These are phyloP conservation scores for Pichia sp. DNA, from an alignment of 1,139 yeast species.

Conservation along the genomic window DNA sequence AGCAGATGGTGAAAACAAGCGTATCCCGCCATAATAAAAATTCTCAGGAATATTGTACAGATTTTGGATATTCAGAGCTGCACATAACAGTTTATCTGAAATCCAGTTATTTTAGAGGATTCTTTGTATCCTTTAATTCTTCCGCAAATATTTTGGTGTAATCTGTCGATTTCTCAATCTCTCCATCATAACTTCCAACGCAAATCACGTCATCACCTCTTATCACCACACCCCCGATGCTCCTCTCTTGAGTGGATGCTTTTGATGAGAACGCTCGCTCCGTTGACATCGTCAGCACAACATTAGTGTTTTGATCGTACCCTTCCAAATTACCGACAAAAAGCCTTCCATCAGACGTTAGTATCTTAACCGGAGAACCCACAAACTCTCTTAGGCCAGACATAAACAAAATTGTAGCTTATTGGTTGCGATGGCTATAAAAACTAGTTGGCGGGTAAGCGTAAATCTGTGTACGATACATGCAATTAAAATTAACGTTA, in stretches of 20 bases:
- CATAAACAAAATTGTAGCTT: conserved; percentile 3
- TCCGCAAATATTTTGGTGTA: conserved; percentile 47
- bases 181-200: conserved; percentile 56
- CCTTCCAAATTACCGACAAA: conserved; percentile 71
- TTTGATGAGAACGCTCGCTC: conserved; percentile 48
- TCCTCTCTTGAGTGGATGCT: conserved; percentile 48
- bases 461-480: not conserved
- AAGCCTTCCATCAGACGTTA: conserved; percentile 80
- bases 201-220: conserved; percentile 83
- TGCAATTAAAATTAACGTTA: not conserved
- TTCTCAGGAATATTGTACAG: not conserved
- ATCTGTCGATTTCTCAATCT: conserved; percentile 48
- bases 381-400: conserved; percentile 13
- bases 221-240: conserved; percentile 61
- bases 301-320: conserved; percentile 74
- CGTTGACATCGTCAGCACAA: conserved; percentile 57
- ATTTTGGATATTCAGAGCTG: too few relatives aligned
- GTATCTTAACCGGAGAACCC: conserved; percentile 57
- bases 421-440: not conserved
- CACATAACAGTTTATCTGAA: too few relatives aligned
- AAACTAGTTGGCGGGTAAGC: not conserved
- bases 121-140: conserved; percentile 35
- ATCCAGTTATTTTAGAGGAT: conserved; percentile 22
- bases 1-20: too few relatives aligned
- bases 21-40: too few relatives aligned